Evolutionary conservation across 371 early-diverging fungal genomes (phyloP).

Genomic region (Mucor piriformis): DNA sequence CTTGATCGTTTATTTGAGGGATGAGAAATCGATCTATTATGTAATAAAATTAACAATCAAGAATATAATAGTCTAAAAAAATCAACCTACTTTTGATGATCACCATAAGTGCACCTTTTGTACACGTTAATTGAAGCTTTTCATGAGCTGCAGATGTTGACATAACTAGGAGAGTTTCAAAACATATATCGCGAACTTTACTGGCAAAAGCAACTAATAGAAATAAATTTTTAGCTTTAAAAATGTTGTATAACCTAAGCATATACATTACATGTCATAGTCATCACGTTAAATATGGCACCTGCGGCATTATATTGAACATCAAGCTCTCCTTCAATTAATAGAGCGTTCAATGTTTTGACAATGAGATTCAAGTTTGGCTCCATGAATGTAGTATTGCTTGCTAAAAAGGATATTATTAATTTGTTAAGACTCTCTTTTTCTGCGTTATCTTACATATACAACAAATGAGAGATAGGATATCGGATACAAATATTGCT

Average conservation of each 20-base stretch:
- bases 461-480: slow-evolving; percentile 50
- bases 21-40: slow-evolving; percentile 29
- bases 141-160: slow-evolving; percentile 37
- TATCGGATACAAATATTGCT: slow-evolving; percentile 44
- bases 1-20: slow-evolving; percentile 35
- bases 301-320: slow-evolving; percentile 52
- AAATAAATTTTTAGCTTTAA: neutral
- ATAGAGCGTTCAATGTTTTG: slow-evolving; percentile 32
- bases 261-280: slow-evolving; percentile 38
- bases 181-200: slow-evolving; percentile 37
- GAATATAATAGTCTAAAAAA: neutral
- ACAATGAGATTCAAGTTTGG: slow-evolving; percentile 27
- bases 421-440: neutral
- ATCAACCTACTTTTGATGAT: slow-evolving; percentile 39
- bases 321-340: slow-evolving; percentile 40
- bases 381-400: slow-evolving; percentile 24
- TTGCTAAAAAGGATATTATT: slow-evolving; percentile 7
- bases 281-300: slow-evolving; percentile 50
- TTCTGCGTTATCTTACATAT: slow-evolving; percentile 27
- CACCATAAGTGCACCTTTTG: slow-evolving; percentile 40
- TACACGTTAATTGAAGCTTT: slow-evolving; percentile 44
- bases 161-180: slow-evolving; percentile 33
- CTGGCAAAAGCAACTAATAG: slow-evolving; percentile 44
- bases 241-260: neutral
- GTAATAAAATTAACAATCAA: neutral